phyloP scores from a whole-genome alignment of 2,329 filamentous ascomycete genomes.

The Fusarium nisikadoi region DNA sequence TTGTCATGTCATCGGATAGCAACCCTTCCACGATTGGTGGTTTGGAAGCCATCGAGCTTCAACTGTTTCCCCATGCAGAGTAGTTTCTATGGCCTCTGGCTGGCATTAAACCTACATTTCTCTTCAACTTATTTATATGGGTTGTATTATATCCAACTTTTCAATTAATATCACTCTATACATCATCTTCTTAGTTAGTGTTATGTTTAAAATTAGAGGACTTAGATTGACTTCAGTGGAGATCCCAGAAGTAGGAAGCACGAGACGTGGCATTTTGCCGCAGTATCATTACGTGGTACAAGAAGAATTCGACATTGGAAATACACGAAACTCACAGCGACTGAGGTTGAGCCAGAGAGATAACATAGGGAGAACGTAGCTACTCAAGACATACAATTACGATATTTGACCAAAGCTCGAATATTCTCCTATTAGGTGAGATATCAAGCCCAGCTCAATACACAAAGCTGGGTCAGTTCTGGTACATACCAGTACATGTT shows the following conservation, averaged over 20 bases:
- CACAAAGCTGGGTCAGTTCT: neutral
- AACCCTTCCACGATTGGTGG: neutral
- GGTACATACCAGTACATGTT: neutral
- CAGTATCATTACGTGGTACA: no score
- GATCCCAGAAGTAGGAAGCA: no score
- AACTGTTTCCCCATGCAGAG: neutral
- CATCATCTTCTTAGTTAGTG: neutral
- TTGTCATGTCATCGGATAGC: neutral
- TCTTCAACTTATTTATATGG: fast-evolving
- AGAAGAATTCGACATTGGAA: neutral
- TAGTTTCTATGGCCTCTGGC: fast-evolving
- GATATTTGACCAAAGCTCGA: neutral
- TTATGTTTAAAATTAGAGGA: no score
- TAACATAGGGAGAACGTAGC: fast-evolving
- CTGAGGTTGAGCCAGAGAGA: neutral
- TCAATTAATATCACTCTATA: neutral
- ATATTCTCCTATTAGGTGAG: neutral
- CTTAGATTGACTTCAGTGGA: no score
- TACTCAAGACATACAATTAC: no score
- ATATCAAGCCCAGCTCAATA: no score
- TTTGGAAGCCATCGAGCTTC: neutral
- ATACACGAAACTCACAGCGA: neutral
- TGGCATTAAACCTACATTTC: neutral
- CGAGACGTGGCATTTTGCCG: no score
- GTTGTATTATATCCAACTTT: no score